A percentile compares a stretch with the other conserved stretches of the same genome.
phyloP scores from a whole-genome alignment of 768 basidiomycete species.

The Tubosaeta sp. region DNA sequence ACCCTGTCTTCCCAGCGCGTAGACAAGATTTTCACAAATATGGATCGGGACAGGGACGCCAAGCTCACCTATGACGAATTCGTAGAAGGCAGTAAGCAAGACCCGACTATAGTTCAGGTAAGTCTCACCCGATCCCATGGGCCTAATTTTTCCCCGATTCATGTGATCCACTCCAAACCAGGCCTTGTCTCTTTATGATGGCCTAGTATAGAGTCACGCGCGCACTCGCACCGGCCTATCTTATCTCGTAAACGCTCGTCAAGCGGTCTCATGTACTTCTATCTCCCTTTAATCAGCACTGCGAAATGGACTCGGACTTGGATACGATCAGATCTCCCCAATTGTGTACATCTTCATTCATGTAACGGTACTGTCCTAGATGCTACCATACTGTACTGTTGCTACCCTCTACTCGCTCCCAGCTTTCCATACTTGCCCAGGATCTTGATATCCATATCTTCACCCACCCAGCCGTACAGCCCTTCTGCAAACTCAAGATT shows the following conservation, averaged over 20 bases:
- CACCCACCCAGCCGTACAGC: slow-evolving; percentile 76
- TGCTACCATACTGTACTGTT: slow-evolving; percentile 16
- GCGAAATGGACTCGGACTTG: slow-evolving; percentile 16
- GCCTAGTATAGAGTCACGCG: slow-evolving; percentile 61
- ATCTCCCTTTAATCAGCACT: slow-evolving; percentile 28
- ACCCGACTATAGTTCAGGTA: slow-evolving; percentile 98
- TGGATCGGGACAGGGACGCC: slow-evolving; percentile 95
- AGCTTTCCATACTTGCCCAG: slow-evolving; percentile 73
- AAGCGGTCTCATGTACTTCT: slow-evolving; percentile 17
- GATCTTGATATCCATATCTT: slow-evolving; percentile 75
- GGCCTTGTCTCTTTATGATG: slow-evolving; percentile 95
- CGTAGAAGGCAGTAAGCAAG: slow-evolving; percentile 96
- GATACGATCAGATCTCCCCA: slow-evolving; percentile 12
- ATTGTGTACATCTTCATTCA: slow-evolving; percentile 22
- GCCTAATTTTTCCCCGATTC: slow-evolving; percentile 5
- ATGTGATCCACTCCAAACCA: slow-evolving; percentile 32
- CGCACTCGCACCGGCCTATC: slow-evolving; percentile 9
- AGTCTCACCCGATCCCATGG: slow-evolving; percentile 19
- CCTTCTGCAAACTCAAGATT: slow-evolving; percentile 91
- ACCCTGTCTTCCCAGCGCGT: slow-evolving; percentile 62
- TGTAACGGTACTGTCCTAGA: slow-evolving; percentile 25
- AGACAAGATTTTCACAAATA: slow-evolving; percentile 96
- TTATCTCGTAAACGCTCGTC: slow-evolving; percentile 21
- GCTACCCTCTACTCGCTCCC: slow-evolving; percentile 26
- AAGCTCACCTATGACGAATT: slow-evolving; percentile 95